Conservation (phyloP, 106 monocot species). For the Platanthera guangdongensis region DNA sequence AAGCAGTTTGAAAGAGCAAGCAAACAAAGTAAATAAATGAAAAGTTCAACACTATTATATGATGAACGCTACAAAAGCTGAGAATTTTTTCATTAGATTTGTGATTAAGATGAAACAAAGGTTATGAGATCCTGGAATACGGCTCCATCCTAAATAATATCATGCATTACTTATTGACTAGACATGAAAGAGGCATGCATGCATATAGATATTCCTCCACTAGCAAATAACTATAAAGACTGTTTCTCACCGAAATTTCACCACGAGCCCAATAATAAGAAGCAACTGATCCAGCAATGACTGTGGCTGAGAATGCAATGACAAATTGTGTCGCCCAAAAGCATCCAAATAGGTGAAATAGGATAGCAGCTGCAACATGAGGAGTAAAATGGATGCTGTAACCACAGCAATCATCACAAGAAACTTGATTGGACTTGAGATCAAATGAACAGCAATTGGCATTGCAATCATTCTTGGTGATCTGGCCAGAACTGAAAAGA, state of each 20-base stretch:
- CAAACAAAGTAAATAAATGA: neutral
- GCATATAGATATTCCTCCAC: neutral
- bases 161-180: neutral
- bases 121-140: neutral
- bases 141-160: neutral
- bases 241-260: conserved; percentile 72
- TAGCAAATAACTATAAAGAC: neutral
- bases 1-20: neutral
- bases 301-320: conserved; percentile 73
- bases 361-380: conserved; percentile 77
- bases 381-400: conserved; percentile 84
- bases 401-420: conserved; percentile 92
- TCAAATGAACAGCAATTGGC: conserved; percentile 88
- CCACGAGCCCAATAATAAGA: conserved; percentile 95
- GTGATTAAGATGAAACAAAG: neutral
- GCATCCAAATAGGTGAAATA: conserved; percentile 94
- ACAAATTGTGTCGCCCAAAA: conserved; percentile 98
- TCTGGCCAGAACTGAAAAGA: conserved; percentile 93
- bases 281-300: conserved; percentile 96
- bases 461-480: conserved; percentile 73
- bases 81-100: neutral
- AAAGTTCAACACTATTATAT: neutral
- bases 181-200: neutral
- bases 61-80: neutral
- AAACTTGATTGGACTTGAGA: conserved; percentile 73